Percentiles rank a stretch among this genome's conserved stretches.
phyloP scores from a whole-genome alignment of 169 alveolate genomes.

The Cytauxzoon felis region DNA sequence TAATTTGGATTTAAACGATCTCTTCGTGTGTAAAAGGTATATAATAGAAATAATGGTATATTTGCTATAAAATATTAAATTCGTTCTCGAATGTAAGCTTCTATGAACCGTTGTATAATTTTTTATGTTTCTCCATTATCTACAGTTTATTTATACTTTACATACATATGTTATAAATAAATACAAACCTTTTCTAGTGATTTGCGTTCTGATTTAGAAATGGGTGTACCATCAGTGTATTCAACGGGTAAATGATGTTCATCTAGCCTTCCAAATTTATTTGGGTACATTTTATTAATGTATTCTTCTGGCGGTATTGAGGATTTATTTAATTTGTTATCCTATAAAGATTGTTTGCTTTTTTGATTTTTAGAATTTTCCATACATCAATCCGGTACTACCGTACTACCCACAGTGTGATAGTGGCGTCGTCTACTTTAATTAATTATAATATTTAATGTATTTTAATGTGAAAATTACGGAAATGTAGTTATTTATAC shows the following conservation, averaged over 20 bases:
- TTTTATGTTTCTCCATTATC: slow-evolving; percentile 56
- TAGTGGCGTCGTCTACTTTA: too few relatives aligned
- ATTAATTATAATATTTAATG: too few relatives aligned
- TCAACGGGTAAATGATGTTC: slow-evolving; percentile 52
- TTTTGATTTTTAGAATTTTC: neutral
- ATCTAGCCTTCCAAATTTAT: slow-evolving; percentile 60
- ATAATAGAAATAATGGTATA: too few relatives aligned
- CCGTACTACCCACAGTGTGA: too few relatives aligned
- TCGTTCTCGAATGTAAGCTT: too few relatives aligned
- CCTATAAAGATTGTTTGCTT: neutral
- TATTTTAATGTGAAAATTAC: too few relatives aligned
- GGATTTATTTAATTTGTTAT: slow-evolving; percentile 13
- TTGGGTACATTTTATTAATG: slow-evolving; percentile 44
- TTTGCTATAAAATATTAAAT: too few relatives aligned
- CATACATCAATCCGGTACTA: neutral
- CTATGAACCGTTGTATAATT: slow-evolving; percentile 11
- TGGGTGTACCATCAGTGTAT: slow-evolving; percentile 50
- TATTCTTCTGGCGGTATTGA: slow-evolving; percentile 51
- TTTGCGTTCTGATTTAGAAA: slow-evolving; percentile 51
- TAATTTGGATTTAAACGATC: too few relatives aligned
- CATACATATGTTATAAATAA: neutral
- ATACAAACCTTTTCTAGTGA: slow-evolving; percentile 57
- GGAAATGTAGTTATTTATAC: too few relatives aligned
- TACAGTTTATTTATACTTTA: neutral
- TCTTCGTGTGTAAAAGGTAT: too few relatives aligned